A percentile compares a stretch with the other conserved stretches of the same genome.
Evolutionary conservation across 1,284 basidiomycete genomes (phyloP).

Genomic region (Fomitopsis betulina): DNA sequence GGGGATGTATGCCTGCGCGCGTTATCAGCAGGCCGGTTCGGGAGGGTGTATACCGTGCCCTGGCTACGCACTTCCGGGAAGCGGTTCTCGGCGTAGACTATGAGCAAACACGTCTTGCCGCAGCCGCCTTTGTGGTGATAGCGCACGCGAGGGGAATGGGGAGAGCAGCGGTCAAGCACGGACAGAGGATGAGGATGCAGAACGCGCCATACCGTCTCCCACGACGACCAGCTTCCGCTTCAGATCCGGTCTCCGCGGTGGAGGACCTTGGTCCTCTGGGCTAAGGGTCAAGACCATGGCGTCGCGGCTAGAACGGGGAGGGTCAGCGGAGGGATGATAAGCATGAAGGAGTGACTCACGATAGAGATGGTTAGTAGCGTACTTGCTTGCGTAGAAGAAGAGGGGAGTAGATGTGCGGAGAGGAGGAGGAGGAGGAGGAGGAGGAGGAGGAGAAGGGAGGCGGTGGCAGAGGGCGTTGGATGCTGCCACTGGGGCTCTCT

Average conservation of each 20-base stretch:
- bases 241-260: constrained; percentile 64
- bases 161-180: constrained; percentile 26
- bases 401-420: not conserved
- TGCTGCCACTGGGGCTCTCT: not conserved
- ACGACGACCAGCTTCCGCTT: constrained; percentile 92
- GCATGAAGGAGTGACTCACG: not conserved
- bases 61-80: constrained; percentile 83
- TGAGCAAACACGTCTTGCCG: constrained; percentile 89
- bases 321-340: not conserved
- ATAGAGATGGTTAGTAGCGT: not conserved
- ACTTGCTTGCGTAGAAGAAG: not conserved
- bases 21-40: not conserved
- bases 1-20: constrained; percentile 84
- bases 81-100: constrained; percentile 95
- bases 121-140: constrained; percentile 53
- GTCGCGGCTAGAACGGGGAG: not conserved
- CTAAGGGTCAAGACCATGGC: not conserved
- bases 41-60: not conserved
- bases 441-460: not conserved
- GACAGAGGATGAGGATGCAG: constrained; percentile 16
- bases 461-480: not conserved
- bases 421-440: not conserved
- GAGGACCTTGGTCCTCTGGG: constrained; percentile 5
- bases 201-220: constrained; percentile 62
- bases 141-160: not conserved